Evolutionary conservation across 192 early-diverging fungal species (phyloP).

Genomic region (Backusella mclennaniae): DNA sequence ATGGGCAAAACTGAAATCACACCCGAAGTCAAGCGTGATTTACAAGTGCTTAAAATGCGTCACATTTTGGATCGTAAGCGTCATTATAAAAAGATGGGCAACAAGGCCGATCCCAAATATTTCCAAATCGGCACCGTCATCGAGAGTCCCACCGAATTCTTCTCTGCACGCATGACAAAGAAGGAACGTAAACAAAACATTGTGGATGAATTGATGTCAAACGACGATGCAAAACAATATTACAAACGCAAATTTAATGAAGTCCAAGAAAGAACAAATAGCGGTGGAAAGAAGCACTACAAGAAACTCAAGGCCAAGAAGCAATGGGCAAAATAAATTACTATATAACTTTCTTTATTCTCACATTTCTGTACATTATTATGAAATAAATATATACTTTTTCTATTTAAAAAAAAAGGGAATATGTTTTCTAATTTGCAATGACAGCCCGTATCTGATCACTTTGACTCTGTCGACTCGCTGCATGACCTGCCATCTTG

Average conservation of each 20-base stretch:
- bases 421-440: neutral
- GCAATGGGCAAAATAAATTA: constrained; percentile 4
- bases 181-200: constrained; percentile 85
- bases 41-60: constrained; percentile 83
- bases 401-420: neutral
- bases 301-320: constrained; percentile 45
- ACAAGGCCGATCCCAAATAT: constrained; percentile 74
- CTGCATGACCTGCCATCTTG: neutral
- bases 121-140: constrained; percentile 96
- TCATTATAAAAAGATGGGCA: constrained; percentile 83
- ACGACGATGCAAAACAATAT: constrained; percentile 68
- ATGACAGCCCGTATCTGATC: constrained; percentile 5
- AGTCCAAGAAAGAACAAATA: constrained; percentile 61
- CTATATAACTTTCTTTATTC: neutral
- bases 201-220: constrained; percentile 86
- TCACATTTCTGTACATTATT: neutral
- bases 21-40: constrained; percentile 83
- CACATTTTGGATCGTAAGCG: constrained; percentile 90
- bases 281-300: constrained; percentile 51
- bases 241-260: constrained; percentile 87
- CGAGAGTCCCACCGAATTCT: constrained; percentile 86
- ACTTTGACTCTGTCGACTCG: neutral
- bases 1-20: constrained; percentile 85
- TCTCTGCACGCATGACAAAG: constrained; percentile 78
- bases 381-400: neutral